phyloP scores from a whole-genome alignment of 305 asterid species.

The Monarda citriodora region DNA sequence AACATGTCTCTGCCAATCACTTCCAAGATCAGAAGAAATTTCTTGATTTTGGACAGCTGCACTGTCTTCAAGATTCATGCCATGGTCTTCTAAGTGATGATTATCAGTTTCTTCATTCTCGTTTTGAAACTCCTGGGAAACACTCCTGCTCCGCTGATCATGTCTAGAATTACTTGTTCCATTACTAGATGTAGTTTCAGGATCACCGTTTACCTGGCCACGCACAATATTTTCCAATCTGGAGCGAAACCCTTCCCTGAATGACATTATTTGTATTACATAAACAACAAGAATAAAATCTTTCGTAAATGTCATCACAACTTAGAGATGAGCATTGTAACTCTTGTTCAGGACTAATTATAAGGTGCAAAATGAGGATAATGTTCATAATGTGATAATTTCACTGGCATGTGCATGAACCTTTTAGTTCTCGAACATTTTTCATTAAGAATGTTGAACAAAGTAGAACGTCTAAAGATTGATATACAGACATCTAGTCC shows the following conservation, averaged over 20 bases:
- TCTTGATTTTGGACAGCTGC: slow-evolving; percentile 41
- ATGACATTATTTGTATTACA: slow-evolving; percentile 20
- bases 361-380: neutral
- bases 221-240: slow-evolving; percentile 70
- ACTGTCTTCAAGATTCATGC: slow-evolving; percentile 37
- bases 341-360: neutral
- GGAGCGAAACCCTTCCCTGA: slow-evolving; percentile 89
- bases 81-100: slow-evolving; percentile 39
- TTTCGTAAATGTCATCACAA: neutral
- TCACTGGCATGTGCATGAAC: neutral
- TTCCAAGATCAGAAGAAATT: slow-evolving; percentile 37
- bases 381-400: neutral
- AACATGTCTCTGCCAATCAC: slow-evolving; percentile 41
- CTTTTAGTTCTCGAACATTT: neutral
- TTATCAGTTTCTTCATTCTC: slow-evolving; percentile 43
- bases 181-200: slow-evolving; percentile 41
- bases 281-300: slow-evolving; percentile 11
- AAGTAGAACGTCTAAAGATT: slow-evolving; percentile 7
- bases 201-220: slow-evolving; percentile 66
- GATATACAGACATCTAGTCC: slow-evolving; percentile 1
- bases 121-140: slow-evolving; percentile 50
- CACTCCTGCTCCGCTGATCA: slow-evolving; percentile 40
- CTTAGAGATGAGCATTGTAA: slow-evolving; percentile 13
- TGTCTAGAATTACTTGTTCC: slow-evolving; percentile 38
- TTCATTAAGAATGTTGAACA: neutral